These are phyloP conservation scores for Saccharum hybrid DNA, from an alignment of 202 grass and related monocot species.

Conservation along the genomic window DNA sequence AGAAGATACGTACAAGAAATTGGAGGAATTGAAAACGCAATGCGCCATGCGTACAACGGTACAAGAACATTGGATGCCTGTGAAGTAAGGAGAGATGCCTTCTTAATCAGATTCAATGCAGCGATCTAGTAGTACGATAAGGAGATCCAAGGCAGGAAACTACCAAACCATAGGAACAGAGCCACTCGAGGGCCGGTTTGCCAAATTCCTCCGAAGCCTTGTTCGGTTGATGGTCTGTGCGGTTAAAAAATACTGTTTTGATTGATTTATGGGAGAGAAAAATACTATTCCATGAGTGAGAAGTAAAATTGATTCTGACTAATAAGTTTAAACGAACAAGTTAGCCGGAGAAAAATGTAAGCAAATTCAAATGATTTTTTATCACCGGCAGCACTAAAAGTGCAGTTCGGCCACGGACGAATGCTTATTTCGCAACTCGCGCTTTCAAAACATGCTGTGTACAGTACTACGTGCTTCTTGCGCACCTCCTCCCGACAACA, in stretches of 20 bases:
- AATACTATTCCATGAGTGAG: too few species aligned
- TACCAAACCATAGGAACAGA: neutral
- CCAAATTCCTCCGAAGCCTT: neutral
- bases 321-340: too few species aligned
- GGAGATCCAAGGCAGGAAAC: neutral
- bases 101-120: neutral
- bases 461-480: too few species aligned
- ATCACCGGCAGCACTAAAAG: neutral
- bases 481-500: neutral
- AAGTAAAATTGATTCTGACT: too few species aligned
- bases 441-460: neutral
- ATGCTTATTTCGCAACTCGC: neutral
- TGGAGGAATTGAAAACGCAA: neutral
- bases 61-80: constrained; percentile 20
- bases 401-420: neutral
- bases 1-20: neutral
- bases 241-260: too few species aligned
- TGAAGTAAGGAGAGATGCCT: constrained; percentile 3
- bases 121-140: neutral
- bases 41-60: neutral
- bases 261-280: too few species aligned
- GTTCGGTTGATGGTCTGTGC: too few species aligned
- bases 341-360: too few species aligned
- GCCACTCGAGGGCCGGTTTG: neutral
- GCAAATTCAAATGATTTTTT: neutral